Conservation (phyloP, 148 eudicot species). For the Vaccinium vitisidaea region DNA sequence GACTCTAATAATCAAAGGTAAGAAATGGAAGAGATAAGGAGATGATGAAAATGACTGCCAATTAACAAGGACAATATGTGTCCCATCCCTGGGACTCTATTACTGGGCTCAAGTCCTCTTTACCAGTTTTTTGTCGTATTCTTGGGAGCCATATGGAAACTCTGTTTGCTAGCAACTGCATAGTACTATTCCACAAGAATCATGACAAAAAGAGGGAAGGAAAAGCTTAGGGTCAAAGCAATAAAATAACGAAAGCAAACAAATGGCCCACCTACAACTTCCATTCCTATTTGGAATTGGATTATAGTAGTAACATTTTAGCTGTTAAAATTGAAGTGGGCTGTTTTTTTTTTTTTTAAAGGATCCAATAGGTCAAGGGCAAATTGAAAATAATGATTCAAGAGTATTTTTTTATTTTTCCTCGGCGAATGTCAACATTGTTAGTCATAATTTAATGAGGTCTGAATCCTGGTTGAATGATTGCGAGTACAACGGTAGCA, state of each 20-base stretch:
- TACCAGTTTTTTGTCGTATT: too few species aligned
- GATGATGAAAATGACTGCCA: background rate
- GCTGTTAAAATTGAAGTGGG: too few species aligned
- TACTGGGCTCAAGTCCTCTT: background rate
- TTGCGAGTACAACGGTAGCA: too few species aligned
- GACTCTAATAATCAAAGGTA: background rate
- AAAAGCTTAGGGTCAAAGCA: background rate
- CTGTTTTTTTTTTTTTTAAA: too few species aligned
- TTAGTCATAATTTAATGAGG: too few species aligned
- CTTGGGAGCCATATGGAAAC: too few species aligned
- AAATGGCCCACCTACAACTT: background rate
- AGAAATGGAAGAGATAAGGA: background rate
- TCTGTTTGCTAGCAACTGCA: background rate
- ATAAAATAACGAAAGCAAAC: background rate
- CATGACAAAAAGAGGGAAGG: background rate
- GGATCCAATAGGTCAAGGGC: background rate
- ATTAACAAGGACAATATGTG: background rate
- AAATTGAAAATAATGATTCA: background rate
- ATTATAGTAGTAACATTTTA: background rate
- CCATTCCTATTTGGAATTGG: background rate
- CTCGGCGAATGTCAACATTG: too few species aligned
- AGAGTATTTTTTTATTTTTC: background rate
- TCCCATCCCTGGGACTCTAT: background rate
- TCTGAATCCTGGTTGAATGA: too few species aligned
- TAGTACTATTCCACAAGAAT: background rate